Evolutionary conservation across 176 grass and related monocot genomes (phyloP), one percentile per base, ranked within the genome.

Genomic region (Aegilops longissima): DNA sequence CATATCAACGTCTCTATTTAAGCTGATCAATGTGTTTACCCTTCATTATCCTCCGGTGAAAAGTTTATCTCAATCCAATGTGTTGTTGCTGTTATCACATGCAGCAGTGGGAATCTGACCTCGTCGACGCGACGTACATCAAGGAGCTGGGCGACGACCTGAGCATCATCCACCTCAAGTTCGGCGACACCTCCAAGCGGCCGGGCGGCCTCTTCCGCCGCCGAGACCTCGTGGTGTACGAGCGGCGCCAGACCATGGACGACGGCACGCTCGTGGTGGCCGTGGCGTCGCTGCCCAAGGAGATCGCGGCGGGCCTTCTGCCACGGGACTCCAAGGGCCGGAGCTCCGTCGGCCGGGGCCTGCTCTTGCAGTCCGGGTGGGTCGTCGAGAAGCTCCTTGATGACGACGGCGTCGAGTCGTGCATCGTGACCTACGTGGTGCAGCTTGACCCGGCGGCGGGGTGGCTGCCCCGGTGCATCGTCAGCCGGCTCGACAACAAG

Each of bases 191-290:
- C n/a, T 90, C 94, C 17, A 90, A 85, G 81, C 79, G 85, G 23
- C 68, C 67, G 66, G 5, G 35, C 25, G 13, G 75, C 29, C n/a
- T 90, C 5, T 96, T 93, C 87, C 90, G 93, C 54, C 95, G 93
- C 25, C 90, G 97, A 11, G 94, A 99, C 82, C 92, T 97, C 38
- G 92, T 97, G 0, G 94, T 99, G 35, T 99, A 99, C 58, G 97
- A 99, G 73, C 97, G 97, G 3, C 94, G 97, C 16, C 94, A 99
- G 85, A 92, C 92, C 27, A 93, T 99, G 97, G 92, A 99, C 83
- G 97, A 99, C 86, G 94, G 97, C 54, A 99, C 94, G 38, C 87
- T 99, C 30, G 97, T 99, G 20, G 94, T 97, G 3, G 97, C 97
- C 12, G 94, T 97, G 39, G 94, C 97, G 72, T 94, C 92, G 85